Evolutionary conservation across 2,329 filamentous ascomycete species (phyloP).

Genomic region (Emmonsia crescens): DNA sequence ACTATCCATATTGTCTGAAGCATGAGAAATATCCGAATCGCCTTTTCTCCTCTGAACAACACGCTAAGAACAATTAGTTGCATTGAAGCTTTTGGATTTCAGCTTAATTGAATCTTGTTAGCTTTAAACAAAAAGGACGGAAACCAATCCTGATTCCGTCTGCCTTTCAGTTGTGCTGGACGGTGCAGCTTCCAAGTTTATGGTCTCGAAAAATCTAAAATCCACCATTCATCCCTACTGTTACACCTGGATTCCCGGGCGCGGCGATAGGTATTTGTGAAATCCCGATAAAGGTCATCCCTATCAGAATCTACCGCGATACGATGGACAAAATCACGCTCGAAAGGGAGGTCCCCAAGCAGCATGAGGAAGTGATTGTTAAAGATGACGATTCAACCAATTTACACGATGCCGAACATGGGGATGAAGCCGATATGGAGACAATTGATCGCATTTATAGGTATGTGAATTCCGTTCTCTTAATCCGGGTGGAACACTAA

Average conservation of each 20-base stretch:
- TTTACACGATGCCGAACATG: conserved; percentile 14
- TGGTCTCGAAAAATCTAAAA: background rate
- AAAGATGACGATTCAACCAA: background rate
- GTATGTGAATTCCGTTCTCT: conserved; percentile 12
- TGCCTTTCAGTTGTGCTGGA: background rate
- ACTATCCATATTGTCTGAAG: background rate
- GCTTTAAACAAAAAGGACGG: conserved; percentile 61
- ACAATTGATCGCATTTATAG: conserved; percentile 31
- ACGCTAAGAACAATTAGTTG: background rate
- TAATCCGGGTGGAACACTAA: background rate
- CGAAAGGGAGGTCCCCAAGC: background rate
- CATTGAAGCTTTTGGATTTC: background rate
- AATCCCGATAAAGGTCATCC: background rate
- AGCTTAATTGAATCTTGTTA: conserved; percentile 42
- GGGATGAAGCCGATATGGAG: conserved; percentile 21
- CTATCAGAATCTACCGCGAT: background rate
- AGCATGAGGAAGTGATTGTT: background rate
- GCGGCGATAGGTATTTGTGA: background rate
- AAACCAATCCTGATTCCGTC: conserved; percentile 40
- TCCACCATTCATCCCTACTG: background rate
- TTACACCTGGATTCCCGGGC: background rate
- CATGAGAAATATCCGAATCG: background rate
- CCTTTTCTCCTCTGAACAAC: background rate
- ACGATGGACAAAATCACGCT: background rate
- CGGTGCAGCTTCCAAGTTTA: background rate